These are phyloP conservation scores for Mercurialis annua DNA, from an alignment of 345 rosid species.

Conservation along the genomic window DNA sequence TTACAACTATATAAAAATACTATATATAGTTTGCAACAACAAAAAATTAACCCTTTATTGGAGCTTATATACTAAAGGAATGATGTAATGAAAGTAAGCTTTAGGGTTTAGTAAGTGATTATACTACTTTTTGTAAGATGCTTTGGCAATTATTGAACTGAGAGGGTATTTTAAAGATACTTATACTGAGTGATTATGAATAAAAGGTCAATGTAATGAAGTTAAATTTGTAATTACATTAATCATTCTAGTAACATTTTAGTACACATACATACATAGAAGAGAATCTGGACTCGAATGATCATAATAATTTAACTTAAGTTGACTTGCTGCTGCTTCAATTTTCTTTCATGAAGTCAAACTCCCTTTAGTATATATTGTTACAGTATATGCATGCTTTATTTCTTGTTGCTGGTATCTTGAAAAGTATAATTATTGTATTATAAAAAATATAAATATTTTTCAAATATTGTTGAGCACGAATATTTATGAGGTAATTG, in stretches of 20 bases:
- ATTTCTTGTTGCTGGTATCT: not conserved
- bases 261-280: not conserved
- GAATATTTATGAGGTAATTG: too few species aligned
- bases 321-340: not conserved
- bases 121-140: not conserved
- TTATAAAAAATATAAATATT: too few species aligned
- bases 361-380: not conserved
- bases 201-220: too few species aligned
- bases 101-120: not conserved
- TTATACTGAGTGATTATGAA: conserved; percentile 9
- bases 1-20: too few species aligned
- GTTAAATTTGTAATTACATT: not conserved
- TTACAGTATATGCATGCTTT: not conserved
- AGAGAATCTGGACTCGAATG: conserved; percentile 10
- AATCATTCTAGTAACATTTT: not conserved
- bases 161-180: not conserved
- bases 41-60: too few species aligned
- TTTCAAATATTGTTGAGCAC: too few species aligned
- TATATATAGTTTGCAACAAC: too few species aligned
- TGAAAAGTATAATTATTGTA: too few species aligned
- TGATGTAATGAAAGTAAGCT: too few species aligned
- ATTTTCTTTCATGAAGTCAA: not conserved
- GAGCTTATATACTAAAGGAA: too few species aligned
- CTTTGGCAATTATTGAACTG: not conserved
- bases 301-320: conserved; percentile 4